Base-by-base conservation (phyloP, 257 asterid genomes). In the Plantago elongata region DNA sequence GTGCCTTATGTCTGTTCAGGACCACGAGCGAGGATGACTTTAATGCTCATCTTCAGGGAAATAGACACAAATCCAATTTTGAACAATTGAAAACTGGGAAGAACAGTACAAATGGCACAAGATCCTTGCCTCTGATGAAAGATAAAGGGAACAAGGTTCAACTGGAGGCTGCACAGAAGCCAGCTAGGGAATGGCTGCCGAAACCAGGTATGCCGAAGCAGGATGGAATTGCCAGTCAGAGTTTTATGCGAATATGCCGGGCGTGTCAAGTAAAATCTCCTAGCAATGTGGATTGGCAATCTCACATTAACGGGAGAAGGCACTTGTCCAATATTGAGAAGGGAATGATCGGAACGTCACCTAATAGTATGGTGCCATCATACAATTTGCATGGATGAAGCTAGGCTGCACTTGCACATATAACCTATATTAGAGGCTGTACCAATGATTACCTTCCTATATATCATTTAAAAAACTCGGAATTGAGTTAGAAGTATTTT, bases 281-380 rank as follows among this genome's bases (percentile, higher is more conserved):
- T 2, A 16, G 70, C 0, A 60, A 63, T 37, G 10, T 30, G 48
- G 67, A 73, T 46, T 1, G 73, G 72, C 62, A 27, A 9, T 13
- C 70, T 15, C 80, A 79, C 38, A 57, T 79, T 29, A 63, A 62
- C 18, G 89, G 89, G 68, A 75, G 49, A 56, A 76, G 60, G 54
- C 85, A 79, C 45, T 3, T 42, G 14, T 11, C 58, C 47, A 57
- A 29, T 8, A 9, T 78, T 4, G 10, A 34, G 13, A 13, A 51
- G 17, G 2, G 38, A 34, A 2, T 5, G 3, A 34, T 5, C 38
- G 38, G 38, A 34, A 34, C 38, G 5, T 5, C n/a, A n/a, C n/a
- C n/a, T n/a, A n/a, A n/a, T n/a, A n/a, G n/a, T n/a, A 22, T 2
- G 27, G 2, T 22, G 27, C 2, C 27, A 22, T 22, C 27, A 22